Conservation (phyloP, 176 grass and related monocot species). For the Puya raimondii region DNA sequence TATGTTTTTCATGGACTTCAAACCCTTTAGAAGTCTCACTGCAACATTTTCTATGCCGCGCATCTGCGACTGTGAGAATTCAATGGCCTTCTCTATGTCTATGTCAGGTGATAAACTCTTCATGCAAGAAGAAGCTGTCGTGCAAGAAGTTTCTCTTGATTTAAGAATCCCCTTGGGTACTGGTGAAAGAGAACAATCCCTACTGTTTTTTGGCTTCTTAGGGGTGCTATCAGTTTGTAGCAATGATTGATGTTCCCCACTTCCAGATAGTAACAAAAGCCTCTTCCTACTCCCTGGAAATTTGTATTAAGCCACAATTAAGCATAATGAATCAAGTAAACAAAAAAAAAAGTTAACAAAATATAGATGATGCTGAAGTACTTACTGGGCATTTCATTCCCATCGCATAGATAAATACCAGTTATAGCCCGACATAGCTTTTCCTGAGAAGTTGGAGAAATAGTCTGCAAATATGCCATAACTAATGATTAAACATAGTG, state of each 20-base stretch:
- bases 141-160: constrained; percentile 30
- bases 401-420: constrained; percentile 20
- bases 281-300: constrained; percentile 18
- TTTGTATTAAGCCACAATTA: constrained; percentile 7
- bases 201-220: constrained; percentile 24
- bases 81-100: constrained; percentile 62
- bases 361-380: not conserved
- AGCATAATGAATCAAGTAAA: not conserved
- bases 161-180: constrained; percentile 45
- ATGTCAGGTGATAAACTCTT: constrained; percentile 35
- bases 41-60: constrained; percentile 81
- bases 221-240: constrained; percentile 12
- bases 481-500: constrained; percentile 5
- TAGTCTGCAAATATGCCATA: constrained; percentile 21
- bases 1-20: constrained; percentile 70
- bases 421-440: constrained; percentile 31
- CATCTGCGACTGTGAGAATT: constrained; percentile 87
- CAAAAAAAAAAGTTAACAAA: not conserved
- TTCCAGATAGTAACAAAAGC: constrained; percentile 11
- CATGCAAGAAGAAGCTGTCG: constrained; percentile 38
- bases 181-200: not conserved
- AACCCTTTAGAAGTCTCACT: constrained; percentile 66
- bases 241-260: constrained; percentile 21
- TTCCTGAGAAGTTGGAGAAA: constrained; percentile 50
- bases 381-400: constrained; percentile 24